phyloP scores from a whole-genome alignment of 352 stramenopile species.

The Blastocystis sp. region DNA sequence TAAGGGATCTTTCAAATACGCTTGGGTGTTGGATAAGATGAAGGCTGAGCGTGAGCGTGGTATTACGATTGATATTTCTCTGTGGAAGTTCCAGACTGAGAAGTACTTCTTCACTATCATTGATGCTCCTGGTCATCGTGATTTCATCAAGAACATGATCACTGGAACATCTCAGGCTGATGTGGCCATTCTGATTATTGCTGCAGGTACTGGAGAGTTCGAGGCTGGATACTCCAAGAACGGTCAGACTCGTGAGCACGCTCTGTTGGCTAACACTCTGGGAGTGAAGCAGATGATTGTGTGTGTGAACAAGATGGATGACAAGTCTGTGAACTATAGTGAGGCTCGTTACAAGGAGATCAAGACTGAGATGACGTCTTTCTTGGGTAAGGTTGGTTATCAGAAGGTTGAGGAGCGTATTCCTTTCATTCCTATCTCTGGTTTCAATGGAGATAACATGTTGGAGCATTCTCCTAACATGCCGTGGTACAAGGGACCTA shows the following conservation, averaged over 20 bases:
- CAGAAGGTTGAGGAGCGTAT: constrained; percentile 73
- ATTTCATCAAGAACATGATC: constrained; percentile 99
- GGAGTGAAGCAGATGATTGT: constrained; percentile 97
- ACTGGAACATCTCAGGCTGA: constrained; percentile 95
- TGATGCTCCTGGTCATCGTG: constrained; percentile 91
- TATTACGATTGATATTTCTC: constrained; percentile 94
- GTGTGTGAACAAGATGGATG: constrained; percentile 97
- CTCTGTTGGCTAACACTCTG: constrained; percentile 89
- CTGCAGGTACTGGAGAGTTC: constrained; percentile 86
- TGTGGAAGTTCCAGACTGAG: constrained; percentile 94
- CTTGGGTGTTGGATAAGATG: constrained; percentile 95
- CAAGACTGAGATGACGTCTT: constrained; percentile 83
- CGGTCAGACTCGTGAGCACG: constrained; percentile 90
- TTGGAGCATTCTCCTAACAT: constrained; percentile 88
- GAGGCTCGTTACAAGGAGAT: constrained; percentile 89
- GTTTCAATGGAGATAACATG: constrained; percentile 94
- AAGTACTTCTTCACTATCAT: constrained; percentile 96
- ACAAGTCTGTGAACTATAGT: constrained; percentile 86
- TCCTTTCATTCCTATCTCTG: constrained; percentile 91
- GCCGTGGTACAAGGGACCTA: constrained; percentile 92
- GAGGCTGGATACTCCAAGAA: constrained; percentile 90
- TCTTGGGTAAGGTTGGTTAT: constrained; percentile 93
- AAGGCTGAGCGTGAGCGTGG: constrained; percentile 94
- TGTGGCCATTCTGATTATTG: constrained; percentile 90
- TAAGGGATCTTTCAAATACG: constrained; percentile 97